phyloP scores from a whole-genome alignment of 2,329 filamentous ascomycete species.

The Colletotrichum scovillei region DNA sequence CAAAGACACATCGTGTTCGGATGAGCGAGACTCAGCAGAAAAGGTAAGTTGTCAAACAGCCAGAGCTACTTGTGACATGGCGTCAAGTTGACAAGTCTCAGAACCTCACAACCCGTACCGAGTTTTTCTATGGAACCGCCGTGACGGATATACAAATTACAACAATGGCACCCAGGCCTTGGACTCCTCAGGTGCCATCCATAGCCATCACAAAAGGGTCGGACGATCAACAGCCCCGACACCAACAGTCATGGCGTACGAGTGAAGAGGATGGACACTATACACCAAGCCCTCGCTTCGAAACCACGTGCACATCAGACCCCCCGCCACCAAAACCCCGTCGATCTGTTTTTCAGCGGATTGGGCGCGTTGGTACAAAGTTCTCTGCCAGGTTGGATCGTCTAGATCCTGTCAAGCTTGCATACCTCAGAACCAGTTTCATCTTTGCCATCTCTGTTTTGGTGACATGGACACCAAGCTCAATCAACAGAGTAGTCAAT shows the following conservation, averaged over 20 bases:
- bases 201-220: conserved; percentile 19
- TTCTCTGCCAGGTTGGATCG: conserved; percentile 47
- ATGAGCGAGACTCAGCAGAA: conserved; percentile 45
- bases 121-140: conserved; percentile 60
- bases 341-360: conserved; percentile 33
- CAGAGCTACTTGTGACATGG: neutral
- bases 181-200: conserved; percentile 32
- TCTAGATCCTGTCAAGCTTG: conserved; percentile 69
- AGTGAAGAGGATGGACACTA: conserved; percentile 21
- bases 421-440: conserved; percentile 70
- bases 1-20: conserved; percentile 44
- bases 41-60: conserved; percentile 43
- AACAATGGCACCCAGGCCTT: conserved; percentile 34
- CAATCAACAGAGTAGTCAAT: conserved; percentile 79
- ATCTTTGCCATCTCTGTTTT: conserved; percentile 71
- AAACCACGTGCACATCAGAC: conserved; percentile 41
- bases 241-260: conserved; percentile 27
- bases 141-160: conserved; percentile 63
- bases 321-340: conserved; percentile 22
- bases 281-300: conserved; percentile 35
- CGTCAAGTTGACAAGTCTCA: conserved; percentile 27
- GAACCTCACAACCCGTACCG: conserved; percentile 42
- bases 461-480: conserved; percentile 74
- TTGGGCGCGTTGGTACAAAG: conserved; percentile 6
- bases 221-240: conserved; percentile 18